Evolutionary conservation across 2,329 filamentous ascomycete species (phyloP), one percentile per base, ranked within the genome.

Genomic region (Trichophyton equinum): DNA sequence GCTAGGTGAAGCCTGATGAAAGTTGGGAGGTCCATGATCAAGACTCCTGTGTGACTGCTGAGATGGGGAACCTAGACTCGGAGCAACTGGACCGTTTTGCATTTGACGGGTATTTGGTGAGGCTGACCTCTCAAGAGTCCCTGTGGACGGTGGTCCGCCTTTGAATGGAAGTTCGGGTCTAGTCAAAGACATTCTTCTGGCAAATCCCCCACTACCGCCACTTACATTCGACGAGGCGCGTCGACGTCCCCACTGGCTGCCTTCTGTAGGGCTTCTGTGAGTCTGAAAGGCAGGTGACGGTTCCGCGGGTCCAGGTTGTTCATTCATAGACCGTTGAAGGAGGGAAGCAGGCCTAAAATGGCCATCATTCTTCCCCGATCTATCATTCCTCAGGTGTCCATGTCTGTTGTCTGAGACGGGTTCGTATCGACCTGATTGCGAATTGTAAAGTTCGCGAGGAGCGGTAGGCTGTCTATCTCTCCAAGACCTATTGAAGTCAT

Each of bases 351-450:
- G 86, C 57, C 88, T 84, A 61, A 83, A 80, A 63, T 82, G 80
- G 60, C 79, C 75, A 59, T 94, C 88, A 60, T 84, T 82, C 58
- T 87, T 83, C 40, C 9, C 20, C n/a, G 57, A 33, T 15, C 27
- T 46, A 20, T 59, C 57, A 65, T 82, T 77, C 33, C 87, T 84
- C 9, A 27, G 22, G 1, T 27, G n/a, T 18, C 83, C 84, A 65
- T 89, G 84, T 42, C 91, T 85, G 64, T 76, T 78, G 60, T 96
- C 90, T 59, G 82, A 78, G 2, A 91, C 92, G 15, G 91, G 91
- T 71, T 97, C 92, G 67, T 96, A 95, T 58, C 90, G 86, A 18
- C 92, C 92, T 60, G 90, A 96, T 60, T 95, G 88, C n/a, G 92
- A 95, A 71, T 97, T 96, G 76, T 85, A 97, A 0, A 97, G 78